Evolutionary conservation across 2,329 filamentous ascomycete species (phyloP), one percentile per base, ranked within the genome.

Genomic region (Fusarium sp.): DNA sequence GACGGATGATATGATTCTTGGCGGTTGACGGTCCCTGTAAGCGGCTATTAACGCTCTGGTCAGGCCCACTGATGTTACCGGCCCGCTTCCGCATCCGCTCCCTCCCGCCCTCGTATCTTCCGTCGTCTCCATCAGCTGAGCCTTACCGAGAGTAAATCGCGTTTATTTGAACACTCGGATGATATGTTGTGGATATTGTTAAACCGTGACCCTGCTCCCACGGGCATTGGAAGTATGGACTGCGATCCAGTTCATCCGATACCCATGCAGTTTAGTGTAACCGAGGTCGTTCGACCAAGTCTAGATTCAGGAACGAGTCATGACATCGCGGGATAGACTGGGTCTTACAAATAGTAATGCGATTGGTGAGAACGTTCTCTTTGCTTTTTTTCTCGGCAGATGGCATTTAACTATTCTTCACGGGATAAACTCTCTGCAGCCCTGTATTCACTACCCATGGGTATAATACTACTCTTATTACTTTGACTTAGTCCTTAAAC

Each of bases 401-500:
- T 20, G 20, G 20, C 18, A 37, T 2, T 37, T n/a, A 20, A 20
- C 20, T 20, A 0, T 30, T 30, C 29, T 30, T 30, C 13, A 25
- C 20, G 20, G 20, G 20, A 20, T 20, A 20, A 20, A 20, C 4
- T 27, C 24, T 20, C 13, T 20, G 45, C 24, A 45, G 14, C 24
- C 20, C 4, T 18, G 24, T 12, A 4, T 18, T 11, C 10, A 12
- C 16, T 12, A 3, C 14, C 7, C 12, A 10, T 46, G 7, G 8
- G 8, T 27, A 44, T 44, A 14, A 11, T 22, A 24, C 7, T 7
- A 4, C 13, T 44, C 18, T n/a, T 37, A 37, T 37, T 4, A 11
- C 0, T 0, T 34, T 18, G 16, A 18, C 4, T 34, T 9, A 18
- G 32, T 10, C 0, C 9, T 2, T 11, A 1, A 7, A 37, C 34